phyloP scores from a whole-genome alignment of 805 yeast genomes.

The Lipomyces kockii region DNA sequence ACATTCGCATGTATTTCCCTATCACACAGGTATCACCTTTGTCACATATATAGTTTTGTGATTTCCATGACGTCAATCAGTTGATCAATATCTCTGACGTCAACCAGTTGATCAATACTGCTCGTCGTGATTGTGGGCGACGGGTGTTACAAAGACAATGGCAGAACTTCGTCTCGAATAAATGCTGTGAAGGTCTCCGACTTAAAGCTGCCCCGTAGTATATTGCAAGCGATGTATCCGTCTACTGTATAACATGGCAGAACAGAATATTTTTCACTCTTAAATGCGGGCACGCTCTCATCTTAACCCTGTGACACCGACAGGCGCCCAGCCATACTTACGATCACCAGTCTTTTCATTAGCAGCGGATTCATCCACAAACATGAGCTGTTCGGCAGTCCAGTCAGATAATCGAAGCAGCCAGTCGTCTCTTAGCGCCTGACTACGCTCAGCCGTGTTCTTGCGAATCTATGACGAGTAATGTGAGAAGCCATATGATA shows the following conservation, averaged over 20 bases:
- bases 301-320: conserved; percentile 5
- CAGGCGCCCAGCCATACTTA: neutral
- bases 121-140: too few species aligned
- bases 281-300: conserved; percentile 4
- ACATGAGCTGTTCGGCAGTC: neutral
- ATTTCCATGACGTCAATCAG: too few species aligned
- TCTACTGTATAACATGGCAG: neutral
- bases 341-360: neutral
- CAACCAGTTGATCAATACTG: too few species aligned
- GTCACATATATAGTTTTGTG: too few species aligned
- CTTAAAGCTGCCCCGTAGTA: conserved; percentile 1
- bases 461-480: too few species aligned
- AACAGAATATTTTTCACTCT: neutral
- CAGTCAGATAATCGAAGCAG: conserved; percentile 1
- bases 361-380: neutral
- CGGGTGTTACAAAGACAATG: too few species aligned
- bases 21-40: too few species aligned
- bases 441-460: conserved; percentile 7
- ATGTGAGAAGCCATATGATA: neutral
- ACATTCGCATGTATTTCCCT: too few species aligned
- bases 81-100: too few species aligned
- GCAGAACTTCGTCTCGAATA: conserved; percentile 3
- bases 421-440: conserved; percentile 5
- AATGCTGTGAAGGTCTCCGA: neutral
- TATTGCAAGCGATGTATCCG: neutral